Evolutionary conservation across 2,329 filamentous ascomycete genomes (phyloP).

Genomic region (Orbilia blumenaviensis): DNA sequence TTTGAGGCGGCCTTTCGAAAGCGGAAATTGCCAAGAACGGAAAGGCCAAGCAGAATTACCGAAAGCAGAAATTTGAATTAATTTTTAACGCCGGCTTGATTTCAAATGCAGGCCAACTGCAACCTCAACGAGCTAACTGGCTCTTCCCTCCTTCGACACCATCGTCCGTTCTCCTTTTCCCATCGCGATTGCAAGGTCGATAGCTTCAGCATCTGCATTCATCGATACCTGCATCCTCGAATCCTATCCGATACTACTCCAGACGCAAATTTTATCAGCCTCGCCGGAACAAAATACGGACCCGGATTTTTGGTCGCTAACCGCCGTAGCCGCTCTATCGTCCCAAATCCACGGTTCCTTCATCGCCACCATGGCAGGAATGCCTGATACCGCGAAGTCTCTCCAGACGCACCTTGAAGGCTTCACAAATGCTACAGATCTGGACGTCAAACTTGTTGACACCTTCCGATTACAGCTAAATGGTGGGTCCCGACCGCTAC

Average conservation of each 20-base stretch:
- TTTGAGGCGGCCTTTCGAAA: not conserved
- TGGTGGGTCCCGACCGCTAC: conserved; percentile 26
- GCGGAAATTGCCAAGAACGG: conserved; percentile 14
- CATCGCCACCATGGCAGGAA: conserved; percentile 53
- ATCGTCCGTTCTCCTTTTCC: not conserved
- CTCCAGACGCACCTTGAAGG: conserved; percentile 50
- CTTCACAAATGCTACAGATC: conserved; percentile 48
- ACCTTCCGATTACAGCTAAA: conserved; percentile 53
- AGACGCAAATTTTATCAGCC: not conserved
- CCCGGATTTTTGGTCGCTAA: conserved; percentile 19
- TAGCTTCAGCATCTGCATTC: not conserved
- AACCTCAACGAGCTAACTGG: conserved; percentile 7
- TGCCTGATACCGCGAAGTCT: conserved; percentile 51
- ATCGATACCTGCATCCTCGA: not conserved
- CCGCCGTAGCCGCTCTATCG: conserved; percentile 25
- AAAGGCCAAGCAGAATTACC: not conserved
- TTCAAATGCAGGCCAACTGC: conserved; percentile 29
- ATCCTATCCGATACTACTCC: not conserved
- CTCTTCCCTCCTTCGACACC: not conserved
- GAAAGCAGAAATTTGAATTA: conserved; percentile 22
- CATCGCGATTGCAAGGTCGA: conserved; percentile 9
- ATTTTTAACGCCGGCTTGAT: conserved; percentile 29
- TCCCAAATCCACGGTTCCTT: conserved; percentile 1
- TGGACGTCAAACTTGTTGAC: conserved; percentile 51
- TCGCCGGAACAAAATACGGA: not conserved